These are phyloP conservation scores for Vitis rupestris DNA, from an alignment of 164 flowering plant species.

Conservation along the genomic window DNA sequence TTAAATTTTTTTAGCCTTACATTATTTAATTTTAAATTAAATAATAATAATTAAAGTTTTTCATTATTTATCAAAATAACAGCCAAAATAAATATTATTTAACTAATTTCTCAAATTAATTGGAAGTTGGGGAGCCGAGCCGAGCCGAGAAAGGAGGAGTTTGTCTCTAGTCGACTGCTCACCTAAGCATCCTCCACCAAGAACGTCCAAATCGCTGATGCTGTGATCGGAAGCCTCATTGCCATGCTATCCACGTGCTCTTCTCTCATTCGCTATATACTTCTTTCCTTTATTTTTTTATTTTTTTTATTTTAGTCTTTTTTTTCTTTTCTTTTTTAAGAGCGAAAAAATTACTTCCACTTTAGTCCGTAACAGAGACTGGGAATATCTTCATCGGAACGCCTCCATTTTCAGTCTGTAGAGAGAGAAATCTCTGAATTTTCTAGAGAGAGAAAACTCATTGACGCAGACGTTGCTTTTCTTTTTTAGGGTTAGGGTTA, in stretches of 20 bases:
- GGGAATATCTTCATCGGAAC: conserved; percentile 16
- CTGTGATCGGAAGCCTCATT: conserved; percentile 4
- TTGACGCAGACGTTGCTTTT: not conserved
- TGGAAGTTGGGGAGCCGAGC: conserved; percentile 3
- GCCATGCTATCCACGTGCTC: conserved; percentile 24
- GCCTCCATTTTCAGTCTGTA: conserved; percentile 1
- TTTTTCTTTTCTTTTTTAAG: not conserved
- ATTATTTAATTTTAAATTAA: too few relatives aligned
- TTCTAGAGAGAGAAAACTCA: not conserved
- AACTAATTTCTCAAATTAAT: too few relatives aligned
- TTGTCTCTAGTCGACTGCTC: conserved; percentile 3
- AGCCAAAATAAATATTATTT: not conserved
- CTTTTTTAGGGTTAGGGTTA: not conserved
- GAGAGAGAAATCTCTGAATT: conserved; percentile 7
- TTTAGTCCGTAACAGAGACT: conserved; percentile 15
- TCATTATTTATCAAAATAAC: too few relatives aligned
- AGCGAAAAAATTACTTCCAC: too few relatives aligned
- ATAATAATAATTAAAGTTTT: too few relatives aligned
- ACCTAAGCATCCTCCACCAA: conserved; percentile 16
- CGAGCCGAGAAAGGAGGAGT: not conserved
- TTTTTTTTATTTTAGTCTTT: not conserved
- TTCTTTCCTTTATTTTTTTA: not conserved
- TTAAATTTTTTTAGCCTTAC: too few relatives aligned
- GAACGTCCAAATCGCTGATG: conserved; percentile 34
- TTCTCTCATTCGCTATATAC: not conserved